Base-by-base conservation (phyloP, 441 rosid genomes). In the Populus hybrid region DNA sequence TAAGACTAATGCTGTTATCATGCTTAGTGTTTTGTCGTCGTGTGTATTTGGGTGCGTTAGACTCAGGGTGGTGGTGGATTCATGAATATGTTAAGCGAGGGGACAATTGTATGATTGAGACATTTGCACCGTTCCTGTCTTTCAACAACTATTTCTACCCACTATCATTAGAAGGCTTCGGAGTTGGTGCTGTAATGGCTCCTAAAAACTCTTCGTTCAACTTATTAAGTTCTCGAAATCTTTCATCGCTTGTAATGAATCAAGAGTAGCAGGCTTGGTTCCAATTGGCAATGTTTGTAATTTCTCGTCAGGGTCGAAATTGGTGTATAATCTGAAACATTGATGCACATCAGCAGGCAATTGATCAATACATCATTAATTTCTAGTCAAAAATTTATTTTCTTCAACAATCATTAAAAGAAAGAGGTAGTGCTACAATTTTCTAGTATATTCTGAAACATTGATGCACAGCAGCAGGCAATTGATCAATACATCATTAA, bases 1-100 rank as follows among this genome's bases (percentile, higher is more conserved):
- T 78, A 83, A 77, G 84, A 94, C 94, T 42, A 85, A 86, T 69
- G 90, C 89, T 84, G 89, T 94, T 71, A 92, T 92, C 2, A 83
- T 91, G 86, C 88, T 92, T 24, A 84, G 93, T 80, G 91, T 84
- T 81, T 85, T 92, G 79, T 89, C 97, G 9, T 89, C 88, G 38
- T 92, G 96, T 84, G 87, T 94, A 40, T 71, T 79, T 92, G 67
- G 97, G 95, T 71, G 87, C 96, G 6, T 79, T 94, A 50, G 90
- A 90, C 35, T 85, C 90, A 75, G 97, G 95, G 73, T 91, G 87
- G 73, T 91, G 87, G 78, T 94, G 97, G 95, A 84, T 91, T n/a
- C 97, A 92, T 81, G 94, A 94, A 79, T 90, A 88, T 77, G 91
- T 89, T 34, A 88, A 85, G 86, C 28, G 28, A 26, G 28, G 28